Percentiles rank a stretch among this genome's conserved stretches.
Evolutionary conservation across 1,284 basidiomycete genomes (phyloP).

Genomic region (Austroboletus novae-zelandiae): DNA sequence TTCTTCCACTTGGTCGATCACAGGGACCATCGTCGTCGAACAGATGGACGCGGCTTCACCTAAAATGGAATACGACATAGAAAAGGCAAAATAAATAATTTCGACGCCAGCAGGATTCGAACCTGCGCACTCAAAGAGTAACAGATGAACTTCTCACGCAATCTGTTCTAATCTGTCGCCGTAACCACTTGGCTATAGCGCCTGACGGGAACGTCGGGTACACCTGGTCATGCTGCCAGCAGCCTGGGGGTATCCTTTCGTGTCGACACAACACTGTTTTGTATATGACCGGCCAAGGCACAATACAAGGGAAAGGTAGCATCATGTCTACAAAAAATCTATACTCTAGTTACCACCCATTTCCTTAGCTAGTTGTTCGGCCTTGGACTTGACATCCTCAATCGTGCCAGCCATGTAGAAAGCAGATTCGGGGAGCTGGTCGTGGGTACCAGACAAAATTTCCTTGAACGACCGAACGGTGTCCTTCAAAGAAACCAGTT

Average conservation of each 20-base stretch:
- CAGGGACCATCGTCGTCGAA: constrained; percentile 34
- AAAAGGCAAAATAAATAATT: background rate
- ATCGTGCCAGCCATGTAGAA: constrained; percentile 96
- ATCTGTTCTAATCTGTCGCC: constrained; percentile 46
- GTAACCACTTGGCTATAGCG: constrained; percentile 59
- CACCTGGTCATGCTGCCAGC: too few species aligned
- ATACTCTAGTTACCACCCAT: constrained; percentile 58
- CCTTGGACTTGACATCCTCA: constrained; percentile 95
- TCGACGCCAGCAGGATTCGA: constrained; percentile 39
- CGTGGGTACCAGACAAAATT: constrained; percentile 89
- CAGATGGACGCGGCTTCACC: constrained; percentile 19
- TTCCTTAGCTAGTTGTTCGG: constrained; percentile 93
- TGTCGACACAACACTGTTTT: constrained; percentile 5
- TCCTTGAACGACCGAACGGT: constrained; percentile 94
- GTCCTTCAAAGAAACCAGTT: constrained; percentile 92
- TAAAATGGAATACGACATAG: background rate
- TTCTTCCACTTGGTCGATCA: constrained; percentile 67
- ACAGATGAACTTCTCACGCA: constrained; percentile 14
- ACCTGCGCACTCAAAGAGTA: constrained; percentile 41
- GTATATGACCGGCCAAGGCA: constrained; percentile 4
- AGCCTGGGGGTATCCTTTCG: constrained; percentile 5
- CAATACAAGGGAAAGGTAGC: constrained; percentile 3
- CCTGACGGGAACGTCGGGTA: constrained; percentile 3
- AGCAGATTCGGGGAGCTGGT: constrained; percentile 88
- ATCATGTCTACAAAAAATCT: constrained; percentile 13